phyloP scores from a whole-genome alignment of 2,329 filamentous ascomycete genomes.

The Pestalotiopsis sp. region DNA sequence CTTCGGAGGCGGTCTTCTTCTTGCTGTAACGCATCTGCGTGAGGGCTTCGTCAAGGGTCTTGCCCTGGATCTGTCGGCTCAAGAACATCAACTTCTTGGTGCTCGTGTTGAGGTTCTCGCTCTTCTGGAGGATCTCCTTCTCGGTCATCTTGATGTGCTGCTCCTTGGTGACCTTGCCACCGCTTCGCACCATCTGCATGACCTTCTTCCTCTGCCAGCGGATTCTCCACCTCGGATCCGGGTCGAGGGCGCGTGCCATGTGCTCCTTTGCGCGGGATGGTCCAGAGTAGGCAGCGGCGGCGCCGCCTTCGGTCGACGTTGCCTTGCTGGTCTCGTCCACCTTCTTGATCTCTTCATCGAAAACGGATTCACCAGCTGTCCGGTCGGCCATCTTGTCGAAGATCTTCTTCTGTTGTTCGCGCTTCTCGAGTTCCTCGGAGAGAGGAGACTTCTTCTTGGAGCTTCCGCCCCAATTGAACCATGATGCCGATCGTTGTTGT shows the following conservation, averaged over 20 bases:
- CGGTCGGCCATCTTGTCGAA: slow-evolving; percentile 44
- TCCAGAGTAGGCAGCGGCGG: slow-evolving; percentile 16
- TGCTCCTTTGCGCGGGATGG: slow-evolving; percentile 48
- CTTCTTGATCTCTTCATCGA: slow-evolving; percentile 57
- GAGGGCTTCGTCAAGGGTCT: slow-evolving; percentile 91
- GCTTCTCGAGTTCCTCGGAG: slow-evolving; percentile 30
- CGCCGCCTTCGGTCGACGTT: neutral
- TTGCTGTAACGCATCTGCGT: slow-evolving; percentile 93
- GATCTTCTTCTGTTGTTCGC: slow-evolving; percentile 42
- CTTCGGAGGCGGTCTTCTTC: slow-evolving; percentile 86
- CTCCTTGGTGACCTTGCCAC: slow-evolving; percentile 64
- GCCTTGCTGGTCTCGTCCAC: slow-evolving; percentile 19
- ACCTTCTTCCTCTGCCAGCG: slow-evolving; percentile 85
- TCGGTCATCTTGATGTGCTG: slow-evolving; percentile 68
- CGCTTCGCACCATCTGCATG: slow-evolving; percentile 69
- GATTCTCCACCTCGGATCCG: slow-evolving; percentile 68
- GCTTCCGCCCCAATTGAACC: slow-evolving; percentile 39
- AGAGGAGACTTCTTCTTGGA: slow-evolving; percentile 21
- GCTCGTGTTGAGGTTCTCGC: slow-evolving; percentile 76
- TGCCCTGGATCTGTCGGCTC: slow-evolving; percentile 85
- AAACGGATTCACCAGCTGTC: slow-evolving; percentile 56
- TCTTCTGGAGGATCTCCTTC: slow-evolving; percentile 57
- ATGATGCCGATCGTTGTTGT: slow-evolving; percentile 44
- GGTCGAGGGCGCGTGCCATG: slow-evolving; percentile 69
- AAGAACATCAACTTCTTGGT: slow-evolving; percentile 89